Conservation (phyloP, 2,329 filamentous ascomycete genomes). For the Aspergillus tanneri region DNA sequence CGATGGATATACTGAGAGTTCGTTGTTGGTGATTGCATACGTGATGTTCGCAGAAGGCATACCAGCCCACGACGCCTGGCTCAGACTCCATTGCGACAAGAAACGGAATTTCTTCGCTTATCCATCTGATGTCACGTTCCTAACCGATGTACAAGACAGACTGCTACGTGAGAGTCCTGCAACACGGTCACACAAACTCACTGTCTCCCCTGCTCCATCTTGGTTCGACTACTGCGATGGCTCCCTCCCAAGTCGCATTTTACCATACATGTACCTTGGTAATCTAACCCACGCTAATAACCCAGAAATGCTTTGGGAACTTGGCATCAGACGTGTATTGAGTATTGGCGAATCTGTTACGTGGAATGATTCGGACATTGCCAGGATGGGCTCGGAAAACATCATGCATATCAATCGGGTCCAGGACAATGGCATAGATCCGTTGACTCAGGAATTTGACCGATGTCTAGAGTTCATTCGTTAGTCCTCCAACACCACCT, state of each 20-base stretch:
- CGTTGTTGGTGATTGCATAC: slow-evolving; percentile 84
- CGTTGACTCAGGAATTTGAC: slow-evolving; percentile 79
- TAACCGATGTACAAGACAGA: slow-evolving; percentile 73
- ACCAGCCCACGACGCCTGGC: slow-evolving; percentile 80
- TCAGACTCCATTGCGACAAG: slow-evolving; percentile 75
- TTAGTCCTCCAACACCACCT: slow-evolving; percentile 49
- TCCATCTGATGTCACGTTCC: slow-evolving; percentile 78
- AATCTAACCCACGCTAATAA: slow-evolving; percentile 95
- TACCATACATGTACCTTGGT: slow-evolving; percentile 94
- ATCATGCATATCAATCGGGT: slow-evolving; percentile 79
- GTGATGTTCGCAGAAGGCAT: slow-evolving; percentile 86
- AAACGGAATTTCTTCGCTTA: slow-evolving; percentile 96
- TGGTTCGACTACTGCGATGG: slow-evolving; percentile 87
- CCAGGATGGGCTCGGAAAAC: slow-evolving; percentile 74
- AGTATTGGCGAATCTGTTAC: slow-evolving; percentile 87
- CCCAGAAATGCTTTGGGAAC: slow-evolving; percentile 70
- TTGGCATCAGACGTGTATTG: slow-evolving; percentile 84
- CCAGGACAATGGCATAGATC: slow-evolving; percentile 96
- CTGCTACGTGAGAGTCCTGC: slow-evolving; percentile 59
- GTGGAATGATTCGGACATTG: slow-evolving; percentile 71
- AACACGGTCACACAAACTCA: slow-evolving; percentile 24
- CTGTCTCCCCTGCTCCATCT: slow-evolving; percentile 55
- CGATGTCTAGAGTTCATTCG: slow-evolving; percentile 89
- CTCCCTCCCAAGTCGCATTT: slow-evolving; percentile 81
- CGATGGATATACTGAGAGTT: slow-evolving; percentile 94